Percentiles rank a stretch among this genome's conserved stretches.
Conservation (phyloP, 306 rosid genomes). For the Styphnolobium japonicum region DNA sequence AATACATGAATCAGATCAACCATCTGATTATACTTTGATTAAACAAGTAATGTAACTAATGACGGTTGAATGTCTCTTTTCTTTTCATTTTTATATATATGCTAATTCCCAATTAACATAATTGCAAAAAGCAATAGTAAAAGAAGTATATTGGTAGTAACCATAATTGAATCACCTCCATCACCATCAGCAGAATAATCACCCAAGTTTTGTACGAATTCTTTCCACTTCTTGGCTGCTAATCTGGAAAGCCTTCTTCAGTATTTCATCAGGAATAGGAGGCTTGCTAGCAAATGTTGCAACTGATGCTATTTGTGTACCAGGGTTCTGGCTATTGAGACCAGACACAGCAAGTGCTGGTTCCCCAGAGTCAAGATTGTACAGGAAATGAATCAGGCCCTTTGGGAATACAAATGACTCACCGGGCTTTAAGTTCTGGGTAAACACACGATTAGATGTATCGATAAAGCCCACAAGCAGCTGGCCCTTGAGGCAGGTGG, state of each 20-base stretch:
- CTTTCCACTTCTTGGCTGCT: slow-evolving; percentile 29
- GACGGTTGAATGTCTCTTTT: slow-evolving; percentile 22
- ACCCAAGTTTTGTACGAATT: slow-evolving; percentile 49
- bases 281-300: slow-evolving; percentile 57
- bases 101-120: not conserved
- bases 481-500: slow-evolving; percentile 50
- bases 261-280: slow-evolving; percentile 24
- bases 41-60: slow-evolving; percentile 5
- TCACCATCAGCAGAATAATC: slow-evolving; percentile 5
- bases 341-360: slow-evolving; percentile 56
- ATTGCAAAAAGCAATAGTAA: not conserved
- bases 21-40: slow-evolving; percentile 6
- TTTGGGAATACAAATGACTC: slow-evolving; percentile 74
- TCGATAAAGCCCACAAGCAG: slow-evolving; percentile 64
- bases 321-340: slow-evolving; percentile 71
- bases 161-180: not conserved
- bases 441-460: slow-evolving; percentile 27
- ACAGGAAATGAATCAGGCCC: slow-evolving; percentile 58
- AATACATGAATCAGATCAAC: slow-evolving; percentile 22
- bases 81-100: not conserved
- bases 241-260: slow-evolving; percentile 48
- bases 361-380: slow-evolving; percentile 28
- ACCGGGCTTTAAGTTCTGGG: slow-evolving; percentile 39
- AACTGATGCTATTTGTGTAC: slow-evolving; percentile 37
- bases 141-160: not conserved